phyloP scores from a whole-genome alignment of 179 eudicot genomes.

The Beta lomatogona region DNA sequence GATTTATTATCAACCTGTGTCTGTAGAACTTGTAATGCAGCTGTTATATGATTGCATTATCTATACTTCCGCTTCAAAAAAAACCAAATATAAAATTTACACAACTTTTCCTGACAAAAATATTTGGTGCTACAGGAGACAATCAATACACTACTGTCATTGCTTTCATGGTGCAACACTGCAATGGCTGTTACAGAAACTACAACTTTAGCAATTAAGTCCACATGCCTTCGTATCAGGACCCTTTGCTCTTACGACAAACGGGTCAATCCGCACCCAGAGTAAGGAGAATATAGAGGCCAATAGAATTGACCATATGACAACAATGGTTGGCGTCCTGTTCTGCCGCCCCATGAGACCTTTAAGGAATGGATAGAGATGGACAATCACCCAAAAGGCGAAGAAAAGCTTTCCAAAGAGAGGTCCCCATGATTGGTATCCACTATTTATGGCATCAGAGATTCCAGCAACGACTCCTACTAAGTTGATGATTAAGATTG shows the following conservation, averaged over 20 bases:
- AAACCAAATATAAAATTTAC: not conserved
- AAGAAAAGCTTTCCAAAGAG: slow-evolving; percentile 85
- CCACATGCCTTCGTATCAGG: slow-evolving; percentile 82
- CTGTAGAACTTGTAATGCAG: not conserved
- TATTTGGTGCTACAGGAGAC: slow-evolving; percentile 19
- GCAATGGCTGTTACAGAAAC: slow-evolving; percentile 25
- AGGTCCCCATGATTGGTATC: slow-evolving; percentile 88
- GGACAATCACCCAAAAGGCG: slow-evolving; percentile 83
- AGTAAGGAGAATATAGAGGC: slow-evolving; percentile 91
- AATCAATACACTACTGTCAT: slow-evolving; percentile 6
- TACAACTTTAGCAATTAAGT: slow-evolving; percentile 58
- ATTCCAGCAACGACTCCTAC: slow-evolving; percentile 89
- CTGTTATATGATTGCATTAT: not conserved
- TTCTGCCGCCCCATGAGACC: slow-evolving; percentile 90
- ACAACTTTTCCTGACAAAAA: slow-evolving; percentile 23
- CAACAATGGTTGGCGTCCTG: slow-evolving; percentile 84
- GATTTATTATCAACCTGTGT: not conserved
- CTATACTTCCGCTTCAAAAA: not conserved
- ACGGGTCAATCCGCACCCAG: slow-evolving; percentile 88
- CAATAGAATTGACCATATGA: slow-evolving; percentile 79
- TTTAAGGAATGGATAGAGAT: slow-evolving; percentile 82
- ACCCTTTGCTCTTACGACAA: slow-evolving; percentile 68
- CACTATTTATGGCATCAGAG: slow-evolving; percentile 84
- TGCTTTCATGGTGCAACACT: slow-evolving; percentile 12
- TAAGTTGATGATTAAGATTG: slow-evolving; percentile 70